Evolutionary conservation across 208 protist genomes (phyloP).

Genomic region (Trypanosoma congolense): DNA sequence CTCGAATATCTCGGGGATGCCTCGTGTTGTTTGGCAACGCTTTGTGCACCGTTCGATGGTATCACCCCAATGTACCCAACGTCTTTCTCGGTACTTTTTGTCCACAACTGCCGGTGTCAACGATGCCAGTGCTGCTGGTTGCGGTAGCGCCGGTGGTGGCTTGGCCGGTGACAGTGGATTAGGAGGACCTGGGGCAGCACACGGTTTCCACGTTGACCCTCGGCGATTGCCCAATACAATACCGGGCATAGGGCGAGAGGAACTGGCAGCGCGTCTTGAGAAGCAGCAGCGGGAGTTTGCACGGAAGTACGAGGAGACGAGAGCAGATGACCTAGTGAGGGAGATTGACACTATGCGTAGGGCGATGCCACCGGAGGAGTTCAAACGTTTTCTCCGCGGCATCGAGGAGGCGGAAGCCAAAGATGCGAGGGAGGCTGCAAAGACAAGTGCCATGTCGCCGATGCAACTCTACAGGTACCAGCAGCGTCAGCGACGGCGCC

Average conservation of each 20-base stretch:
- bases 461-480: constrained; percentile 56
- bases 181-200: not conserved
- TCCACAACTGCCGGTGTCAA: not conserved
- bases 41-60: too few species aligned
- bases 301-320: constrained; percentile 11
- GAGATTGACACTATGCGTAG: constrained; percentile 66
- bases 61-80: too few species aligned
- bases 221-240: constrained; percentile 56
- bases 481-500: constrained; percentile 38
- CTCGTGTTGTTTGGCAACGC: too few species aligned
- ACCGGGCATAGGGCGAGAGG: constrained; percentile 62
- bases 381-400: constrained; percentile 36
- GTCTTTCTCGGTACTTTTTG: not conserved
- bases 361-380: constrained; percentile 44
- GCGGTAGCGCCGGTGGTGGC: not conserved
- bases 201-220: constrained; percentile 30
- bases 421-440: constrained; percentile 34
- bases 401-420: constrained; percentile 20
- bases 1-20: too few species aligned
- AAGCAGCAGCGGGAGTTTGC: constrained; percentile 22
- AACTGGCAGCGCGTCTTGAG: constrained; percentile 45
- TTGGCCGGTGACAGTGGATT: not conserved
- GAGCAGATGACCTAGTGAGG: constrained; percentile 20
- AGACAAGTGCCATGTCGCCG: constrained; percentile 57
- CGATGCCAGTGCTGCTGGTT: not conserved